Evolutionary conservation across 2,329 filamentous ascomycete species (phyloP), one percentile per base, ranked within the genome.

Genomic region (Trichophaea hybrida): DNA sequence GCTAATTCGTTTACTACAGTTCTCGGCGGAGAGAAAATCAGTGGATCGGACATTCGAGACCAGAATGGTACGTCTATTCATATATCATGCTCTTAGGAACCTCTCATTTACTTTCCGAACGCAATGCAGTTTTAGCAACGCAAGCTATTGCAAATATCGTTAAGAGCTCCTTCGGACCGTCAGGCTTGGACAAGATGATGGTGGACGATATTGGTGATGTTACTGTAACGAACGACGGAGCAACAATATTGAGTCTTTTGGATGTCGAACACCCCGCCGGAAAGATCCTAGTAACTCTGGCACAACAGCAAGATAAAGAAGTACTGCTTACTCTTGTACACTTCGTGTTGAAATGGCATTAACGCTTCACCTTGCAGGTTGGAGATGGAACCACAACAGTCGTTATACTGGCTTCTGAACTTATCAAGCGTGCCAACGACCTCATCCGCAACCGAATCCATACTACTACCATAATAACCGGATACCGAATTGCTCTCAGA

Each of bases 371-470:
- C 40, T 6, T 17, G n/a, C 66, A 77, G 75, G 93, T 98, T 59
- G 93, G 93, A 69, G 93, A 98, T 76, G 93, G 93, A 69, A 98
- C 93, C 53, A 98, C 93, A 24, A 97, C 91, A 53, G 93, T 98
- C 55, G 93, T 98, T 61, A 81, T 98, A 68, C 96, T 98, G 73
- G 93, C 93, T 56, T 88, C 93, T 63, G 93, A 98, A 77, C 84
- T 98, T 67, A 78, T 98, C 70, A 83, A 86, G 72, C 81, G 93
- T 74, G 93, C 84, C 65, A 98, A 98, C 77, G 93, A 98, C 76
- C 81, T 98, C 67, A 94, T 97, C 86, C 96, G 93, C 80, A 98
- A 97, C 81, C 87, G 90, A 73, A 98, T 98, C 81, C 93, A 98
- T 76, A 94, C 93, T 59, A 98, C 93, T 32, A 98, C 94, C 63